Percentiles rank a stretch among this genome's conserved stretches.
Conservation (phyloP, 352 stramenopile genomes). For the Phytophthora sojae region DNA sequence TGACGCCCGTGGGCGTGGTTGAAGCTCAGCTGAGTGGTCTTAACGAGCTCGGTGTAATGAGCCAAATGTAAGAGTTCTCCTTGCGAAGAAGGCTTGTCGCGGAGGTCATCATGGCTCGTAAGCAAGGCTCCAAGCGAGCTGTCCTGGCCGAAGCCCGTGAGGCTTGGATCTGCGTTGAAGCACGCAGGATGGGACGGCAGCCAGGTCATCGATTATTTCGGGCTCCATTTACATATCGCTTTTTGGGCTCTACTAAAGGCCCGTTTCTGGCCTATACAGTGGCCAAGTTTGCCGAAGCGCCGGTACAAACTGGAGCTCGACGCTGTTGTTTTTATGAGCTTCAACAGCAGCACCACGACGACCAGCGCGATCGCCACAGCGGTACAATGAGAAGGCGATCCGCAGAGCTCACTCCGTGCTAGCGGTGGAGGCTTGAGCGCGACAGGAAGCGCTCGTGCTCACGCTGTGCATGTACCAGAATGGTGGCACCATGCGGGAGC, state of each 20-base stretch:
- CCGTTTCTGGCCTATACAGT: conserved; percentile 16
- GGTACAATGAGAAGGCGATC: neutral
- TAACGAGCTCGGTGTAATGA: neutral
- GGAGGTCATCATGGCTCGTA: conserved; percentile 8
- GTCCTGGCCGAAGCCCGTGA: neutral
- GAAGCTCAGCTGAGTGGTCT: neutral
- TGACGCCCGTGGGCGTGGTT: neutral
- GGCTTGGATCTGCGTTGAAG: neutral
- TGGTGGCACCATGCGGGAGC: neutral
- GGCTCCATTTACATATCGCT: conserved; percentile 18
- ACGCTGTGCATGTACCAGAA: neutral
- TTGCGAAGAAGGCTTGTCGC: conserved; percentile 13
- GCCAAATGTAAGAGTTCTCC: neutral
- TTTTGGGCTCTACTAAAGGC: conserved; percentile 18
- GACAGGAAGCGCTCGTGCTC: neutral
- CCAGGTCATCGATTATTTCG: conserved; percentile 29
- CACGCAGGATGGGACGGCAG: conserved; percentile 4
- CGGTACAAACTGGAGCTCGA: conserved; percentile 8
- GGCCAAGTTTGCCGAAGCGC: conserved; percentile 18
- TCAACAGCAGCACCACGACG: conserved; percentile 19
- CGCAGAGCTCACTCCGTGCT: neutral
- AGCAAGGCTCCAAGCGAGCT: neutral
- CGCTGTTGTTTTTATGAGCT: conserved; percentile 29
- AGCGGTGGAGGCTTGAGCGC: neutral
- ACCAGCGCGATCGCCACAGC: neutral